Conservation (phyloP, 495 filamentous ascomycete genomes). For the Talaromyces stipitatus region DNA sequence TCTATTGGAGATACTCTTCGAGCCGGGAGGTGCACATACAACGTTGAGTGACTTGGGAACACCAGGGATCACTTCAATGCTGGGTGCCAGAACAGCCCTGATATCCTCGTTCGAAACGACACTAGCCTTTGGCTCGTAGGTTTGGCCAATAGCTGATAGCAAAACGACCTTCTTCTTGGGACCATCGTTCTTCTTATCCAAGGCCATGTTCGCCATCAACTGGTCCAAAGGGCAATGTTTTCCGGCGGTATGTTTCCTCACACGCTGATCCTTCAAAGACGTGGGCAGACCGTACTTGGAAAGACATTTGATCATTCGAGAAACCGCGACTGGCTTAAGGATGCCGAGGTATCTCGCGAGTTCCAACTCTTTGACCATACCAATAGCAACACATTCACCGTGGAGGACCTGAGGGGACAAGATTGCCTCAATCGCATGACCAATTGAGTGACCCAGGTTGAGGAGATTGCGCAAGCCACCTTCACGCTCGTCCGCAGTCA, state of each 20-base stretch:
- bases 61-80: conserved; percentile 63
- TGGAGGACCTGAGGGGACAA: conserved; percentile 92
- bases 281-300: conserved; percentile 89
- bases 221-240: conserved; percentile 90
- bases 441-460: conserved; percentile 98
- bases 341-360: conserved; percentile 84
- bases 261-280: conserved; percentile 74
- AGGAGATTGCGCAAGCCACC: conserved; percentile 90
- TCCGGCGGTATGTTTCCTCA: conserved; percentile 75
- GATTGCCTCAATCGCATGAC: conserved; percentile 93
- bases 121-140: conserved; percentile 78
- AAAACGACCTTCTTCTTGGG: conserved; percentile 96
- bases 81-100: conserved; percentile 73
- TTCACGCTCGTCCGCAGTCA: conserved; percentile 88
- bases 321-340: conserved; percentile 79
- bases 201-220: conserved; percentile 83
- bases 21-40: conserved; percentile 82
- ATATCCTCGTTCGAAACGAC: conserved; percentile 84
- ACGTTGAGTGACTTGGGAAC: conserved; percentile 56
- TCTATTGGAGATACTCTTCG: conserved; percentile 96
- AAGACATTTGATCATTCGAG: conserved; percentile 84
- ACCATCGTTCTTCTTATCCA: conserved; percentile 98
- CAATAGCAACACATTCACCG: conserved; percentile 91
- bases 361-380: conserved; percentile 97
- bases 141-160: conserved; percentile 81